Base-by-base conservation (phyloP, 257 asterid species). In the Nicotiana paniculata region DNA sequence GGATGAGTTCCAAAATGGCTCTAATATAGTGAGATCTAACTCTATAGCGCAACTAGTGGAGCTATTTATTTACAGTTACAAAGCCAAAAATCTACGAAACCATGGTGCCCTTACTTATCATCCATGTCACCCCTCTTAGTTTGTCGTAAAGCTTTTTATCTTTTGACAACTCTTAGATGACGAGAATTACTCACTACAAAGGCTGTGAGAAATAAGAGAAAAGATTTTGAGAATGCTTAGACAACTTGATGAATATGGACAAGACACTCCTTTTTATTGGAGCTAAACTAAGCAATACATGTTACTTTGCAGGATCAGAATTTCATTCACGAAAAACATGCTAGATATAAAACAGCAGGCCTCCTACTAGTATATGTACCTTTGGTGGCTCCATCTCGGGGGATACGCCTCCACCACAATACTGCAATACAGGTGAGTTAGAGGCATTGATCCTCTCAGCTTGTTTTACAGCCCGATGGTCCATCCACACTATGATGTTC, bases 381-480 rank as follows among this genome's bases (percentile, higher is more conserved):
- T 96, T 96, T 32, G 99, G 99, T 81, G 97, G 97, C 87, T 94
- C 89, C 99, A 93, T 93, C 88, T 96, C 99, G 9, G 99, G 99
- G 57, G 91, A 96, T 72, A 96, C 95, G 62, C 95, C 93, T 76
- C 99, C 99, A 67, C 99, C 99, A 83, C 99, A 96, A 78, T 96
- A 96, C 83, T 96, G 97, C 85, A 94, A 78, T 33, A 94, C 99
- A 6, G 99, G 97, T 24, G 99, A 91, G 62, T 94, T 96, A 48
- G 90, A 92, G 77, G 97, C 90, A 84, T 93, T 96, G 68, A 96
- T 96, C 86, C 90, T 88, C 83, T 96, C 97, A 65, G 98, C 95
- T 86, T 96, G 98, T 76, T 91, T 88, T 74, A 94, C 97, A 88
- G 99, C 98, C 89, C 99, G 90, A 84, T 96, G 99, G 88, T 96